Percentiles rank a stretch among this genome's conserved stretches.
Evolutionary conservation across 2,329 filamentous ascomycete genomes (phyloP).

Genomic region (Aspergillus sp.): DNA sequence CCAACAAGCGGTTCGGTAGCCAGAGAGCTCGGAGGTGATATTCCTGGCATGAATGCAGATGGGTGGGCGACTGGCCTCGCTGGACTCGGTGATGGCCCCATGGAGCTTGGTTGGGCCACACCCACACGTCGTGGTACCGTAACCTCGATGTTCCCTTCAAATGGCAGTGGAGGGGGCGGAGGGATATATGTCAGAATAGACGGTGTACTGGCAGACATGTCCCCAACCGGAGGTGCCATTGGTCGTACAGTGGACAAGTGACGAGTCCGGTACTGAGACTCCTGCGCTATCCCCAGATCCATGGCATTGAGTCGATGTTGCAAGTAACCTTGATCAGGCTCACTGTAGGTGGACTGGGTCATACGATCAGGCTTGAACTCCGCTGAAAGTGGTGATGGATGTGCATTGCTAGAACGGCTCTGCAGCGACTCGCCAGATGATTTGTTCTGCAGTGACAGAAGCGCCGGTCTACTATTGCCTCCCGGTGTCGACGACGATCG

Average conservation of each 20-base stretch:
- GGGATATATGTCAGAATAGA: conserved; percentile 26
- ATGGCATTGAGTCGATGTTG: conserved; percentile 20
- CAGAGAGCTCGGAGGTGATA: conserved; percentile 28
- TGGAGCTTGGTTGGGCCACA: conserved; percentile 15
- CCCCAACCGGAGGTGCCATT: conserved; percentile 16
- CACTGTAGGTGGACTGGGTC: conserved; percentile 36
- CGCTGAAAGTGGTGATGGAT: conserved; percentile 32
- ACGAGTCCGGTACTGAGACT: conserved; percentile 28
- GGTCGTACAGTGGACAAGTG: conserved; percentile 19
- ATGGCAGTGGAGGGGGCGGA: conserved; percentile 34
- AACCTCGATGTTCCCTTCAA: conserved; percentile 39
- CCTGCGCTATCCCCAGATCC: conserved; percentile 30
- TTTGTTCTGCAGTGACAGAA: conserved; percentile 28
- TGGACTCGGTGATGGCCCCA: conserved; percentile 14
- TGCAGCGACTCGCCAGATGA: conserved; percentile 36
- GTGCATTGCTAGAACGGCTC: conserved; percentile 27
- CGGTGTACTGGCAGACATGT: conserved; percentile 32
- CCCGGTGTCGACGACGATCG: conserved; percentile 26
- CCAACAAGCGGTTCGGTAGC: conserved; percentile 18
- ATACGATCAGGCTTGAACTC: conserved; percentile 31
- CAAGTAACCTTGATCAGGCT: conserved; percentile 29
- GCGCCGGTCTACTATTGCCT: conserved; percentile 15
- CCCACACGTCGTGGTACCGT: conserved; percentile 27
- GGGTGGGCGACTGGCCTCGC: conserved; percentile 28
- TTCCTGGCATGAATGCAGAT: conserved; percentile 38